These are phyloP conservation scores for Oxytropis ochrocephala DNA, from an alignment of 306 rosid genomes.

Conservation along the genomic window DNA sequence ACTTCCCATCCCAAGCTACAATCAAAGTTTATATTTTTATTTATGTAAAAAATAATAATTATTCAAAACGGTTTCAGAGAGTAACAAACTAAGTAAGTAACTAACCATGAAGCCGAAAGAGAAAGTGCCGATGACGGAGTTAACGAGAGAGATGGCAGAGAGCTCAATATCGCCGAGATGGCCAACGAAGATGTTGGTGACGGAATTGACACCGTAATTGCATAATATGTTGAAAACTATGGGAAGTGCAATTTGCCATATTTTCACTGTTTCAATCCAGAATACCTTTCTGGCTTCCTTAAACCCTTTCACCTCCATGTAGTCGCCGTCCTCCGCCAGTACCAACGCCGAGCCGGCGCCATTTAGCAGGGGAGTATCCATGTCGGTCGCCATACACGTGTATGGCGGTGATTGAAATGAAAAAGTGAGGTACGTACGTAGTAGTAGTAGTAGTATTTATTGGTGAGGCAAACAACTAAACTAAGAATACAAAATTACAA, in stretches of 20 bases:
- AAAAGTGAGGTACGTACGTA: not conserved
- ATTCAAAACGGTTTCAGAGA: not conserved
- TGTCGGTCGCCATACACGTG: slow-evolving; percentile 13
- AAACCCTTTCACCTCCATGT: slow-evolving; percentile 24
- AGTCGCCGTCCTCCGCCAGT: slow-evolving; percentile 32
- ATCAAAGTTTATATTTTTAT: not conserved
- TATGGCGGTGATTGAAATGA: not conserved
- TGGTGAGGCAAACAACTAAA: no score
- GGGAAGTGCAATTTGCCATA: slow-evolving; percentile 62
- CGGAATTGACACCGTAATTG: slow-evolving; percentile 44
- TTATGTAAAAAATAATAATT: not conserved
- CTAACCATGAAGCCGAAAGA: slow-evolving; percentile 76
- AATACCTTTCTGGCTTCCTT: slow-evolving; percentile 24
- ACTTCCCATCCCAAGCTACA: slow-evolving; percentile 85
- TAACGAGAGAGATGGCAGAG: slow-evolving; percentile 67
- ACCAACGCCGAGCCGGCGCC: slow-evolving; percentile 5
- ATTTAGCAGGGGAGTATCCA: slow-evolving; percentile 21
- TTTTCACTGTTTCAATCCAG: slow-evolving; percentile 32
- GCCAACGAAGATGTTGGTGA: slow-evolving; percentile 67
- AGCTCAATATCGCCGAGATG: slow-evolving; percentile 73
- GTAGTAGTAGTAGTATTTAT: no score
- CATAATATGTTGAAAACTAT: slow-evolving; percentile 45
- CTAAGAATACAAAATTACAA: no score
- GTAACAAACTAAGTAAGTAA: not conserved
- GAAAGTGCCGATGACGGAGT: slow-evolving; percentile 57